A percentile compares a stretch with the other conserved stretches of the same genome.
Conservation (phyloP, 352 stramenopile genomes). For the Globisporangium splendens region DNA sequence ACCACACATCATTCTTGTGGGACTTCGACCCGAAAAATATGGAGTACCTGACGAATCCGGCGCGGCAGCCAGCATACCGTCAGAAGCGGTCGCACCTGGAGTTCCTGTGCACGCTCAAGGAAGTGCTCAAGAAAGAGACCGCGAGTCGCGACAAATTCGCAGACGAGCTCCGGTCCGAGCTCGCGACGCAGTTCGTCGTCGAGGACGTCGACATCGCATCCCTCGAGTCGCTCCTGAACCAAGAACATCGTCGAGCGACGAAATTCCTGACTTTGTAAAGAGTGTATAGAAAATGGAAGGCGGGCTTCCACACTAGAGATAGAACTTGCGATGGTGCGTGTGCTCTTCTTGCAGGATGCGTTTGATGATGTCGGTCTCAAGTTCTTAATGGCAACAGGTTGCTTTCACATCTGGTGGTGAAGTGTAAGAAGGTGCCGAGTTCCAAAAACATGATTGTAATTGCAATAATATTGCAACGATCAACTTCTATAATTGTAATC, state of each 20-base stretch:
- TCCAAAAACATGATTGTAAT: too few relatives aligned
- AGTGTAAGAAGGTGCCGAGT: too few relatives aligned
- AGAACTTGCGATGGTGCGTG: too few relatives aligned
- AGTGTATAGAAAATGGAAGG: too few relatives aligned
- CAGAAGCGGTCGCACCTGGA: constrained; percentile 89
- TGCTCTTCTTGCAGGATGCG: too few relatives aligned
- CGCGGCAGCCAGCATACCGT: constrained; percentile 94
- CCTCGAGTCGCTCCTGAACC: constrained; percentile 41
- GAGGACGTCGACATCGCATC: constrained; percentile 45
- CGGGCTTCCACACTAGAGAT: too few relatives aligned
- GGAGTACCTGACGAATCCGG: constrained; percentile 92
- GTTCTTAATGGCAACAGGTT: too few relatives aligned
- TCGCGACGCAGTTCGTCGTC: constrained; percentile 58
- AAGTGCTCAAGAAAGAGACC: constrained; percentile 46
- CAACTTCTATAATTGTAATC: too few relatives aligned
- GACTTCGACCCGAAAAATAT: constrained; percentile 94
- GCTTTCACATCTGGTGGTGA: too few relatives aligned
- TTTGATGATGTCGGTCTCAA: too few relatives aligned
- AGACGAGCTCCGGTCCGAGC: constrained; percentile 35
- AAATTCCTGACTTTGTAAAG: constrained; percentile 52
- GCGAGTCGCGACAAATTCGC: constrained; percentile 43
- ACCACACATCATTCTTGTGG: constrained; percentile 98
- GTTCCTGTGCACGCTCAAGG: constrained; percentile 91
- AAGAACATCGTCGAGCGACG: constrained; percentile 67
- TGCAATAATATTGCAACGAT: too few relatives aligned